These are phyloP conservation scores for Colletotrichum plurivorum DNA, from an alignment of 2,329 filamentous ascomycete species.

Conservation along the genomic window DNA sequence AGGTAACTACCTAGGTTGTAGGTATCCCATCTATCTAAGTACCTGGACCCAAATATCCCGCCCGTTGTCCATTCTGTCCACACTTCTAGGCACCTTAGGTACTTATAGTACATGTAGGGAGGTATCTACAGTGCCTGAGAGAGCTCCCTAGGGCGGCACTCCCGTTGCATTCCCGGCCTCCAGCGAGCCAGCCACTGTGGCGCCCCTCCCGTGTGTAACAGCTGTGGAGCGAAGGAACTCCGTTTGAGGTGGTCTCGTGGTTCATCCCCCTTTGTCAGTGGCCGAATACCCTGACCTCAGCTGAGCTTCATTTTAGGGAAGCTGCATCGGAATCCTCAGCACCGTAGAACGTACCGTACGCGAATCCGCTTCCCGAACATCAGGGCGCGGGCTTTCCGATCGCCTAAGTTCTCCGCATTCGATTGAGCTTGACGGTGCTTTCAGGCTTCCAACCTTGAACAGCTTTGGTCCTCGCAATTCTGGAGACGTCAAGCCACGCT, in stretches of 20 bases:
- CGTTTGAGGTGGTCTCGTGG: conserved; percentile 1
- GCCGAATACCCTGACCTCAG: conserved; percentile 3
- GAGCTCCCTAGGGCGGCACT: not conserved
- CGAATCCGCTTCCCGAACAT: not conserved
- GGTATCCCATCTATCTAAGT: too few species aligned
- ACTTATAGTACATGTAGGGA: too few species aligned
- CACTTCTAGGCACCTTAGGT: not conserved
- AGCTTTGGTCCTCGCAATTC: not conserved
- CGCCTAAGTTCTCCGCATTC: not conserved
- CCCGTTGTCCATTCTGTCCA: too few species aligned
- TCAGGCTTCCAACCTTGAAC: not conserved
- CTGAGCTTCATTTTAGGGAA: conserved; percentile 1
- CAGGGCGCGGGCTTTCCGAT: not conserved
- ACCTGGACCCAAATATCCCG: too few species aligned
- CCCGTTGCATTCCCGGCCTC: not conserved
- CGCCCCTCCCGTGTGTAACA: conserved; percentile 30
- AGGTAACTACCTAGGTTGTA: too few species aligned
- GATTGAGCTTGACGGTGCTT: conserved; percentile 8
- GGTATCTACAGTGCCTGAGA: too few species aligned
- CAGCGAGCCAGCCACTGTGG: conserved; percentile 18
- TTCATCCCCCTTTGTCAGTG: conserved; percentile 14
- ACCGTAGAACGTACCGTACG: not conserved
- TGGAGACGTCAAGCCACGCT: conserved; percentile 19
- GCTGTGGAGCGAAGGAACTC: conserved; percentile 15
- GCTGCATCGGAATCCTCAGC: conserved; percentile 2